These are phyloP conservation scores for Aspergillus floridensis DNA, from an alignment of 2,329 filamentous ascomycete species.

Conservation along the genomic window DNA sequence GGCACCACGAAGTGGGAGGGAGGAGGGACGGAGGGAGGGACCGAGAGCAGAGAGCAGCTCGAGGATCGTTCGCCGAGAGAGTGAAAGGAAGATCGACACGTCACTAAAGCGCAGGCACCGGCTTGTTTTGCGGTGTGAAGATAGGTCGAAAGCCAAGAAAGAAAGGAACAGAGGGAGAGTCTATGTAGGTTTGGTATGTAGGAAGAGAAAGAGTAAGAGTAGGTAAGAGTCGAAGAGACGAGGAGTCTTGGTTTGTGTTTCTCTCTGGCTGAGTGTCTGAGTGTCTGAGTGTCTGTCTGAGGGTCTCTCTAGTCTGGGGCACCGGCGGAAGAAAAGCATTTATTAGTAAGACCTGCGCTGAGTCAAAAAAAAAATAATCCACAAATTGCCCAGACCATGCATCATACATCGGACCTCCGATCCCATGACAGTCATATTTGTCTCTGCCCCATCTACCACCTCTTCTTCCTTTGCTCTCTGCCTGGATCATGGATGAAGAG, in stretches of 20 bases:
- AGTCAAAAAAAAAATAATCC: not conserved
- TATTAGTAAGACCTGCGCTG: not conserved
- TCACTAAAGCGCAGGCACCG: not conserved
- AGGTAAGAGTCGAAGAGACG: not conserved
- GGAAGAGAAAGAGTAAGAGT: not conserved
- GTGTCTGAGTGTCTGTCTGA: not conserved
- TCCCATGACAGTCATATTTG: not conserved
- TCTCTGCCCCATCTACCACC: not conserved
- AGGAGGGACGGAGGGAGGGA: not conserved
- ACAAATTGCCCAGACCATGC: no score
- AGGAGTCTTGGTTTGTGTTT: not conserved
- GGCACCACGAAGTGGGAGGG: slow-evolving; percentile 6
- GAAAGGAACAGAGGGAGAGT: not conserved
- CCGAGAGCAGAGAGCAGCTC: not conserved
- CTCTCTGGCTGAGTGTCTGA: not conserved
- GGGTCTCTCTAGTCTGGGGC: not conserved
- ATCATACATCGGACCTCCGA: not conserved
- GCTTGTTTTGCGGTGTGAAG: not conserved
- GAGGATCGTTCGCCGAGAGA: not conserved
- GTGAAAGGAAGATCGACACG: not conserved
- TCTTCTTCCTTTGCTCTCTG: not conserved
- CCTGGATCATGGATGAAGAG: not conserved
- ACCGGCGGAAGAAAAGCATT: not conserved
- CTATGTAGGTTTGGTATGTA: not conserved
- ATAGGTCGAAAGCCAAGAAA: not conserved